phyloP scores from a whole-genome alignment of 2,329 filamentous ascomycete species.

The Fusarium sp. region DNA sequence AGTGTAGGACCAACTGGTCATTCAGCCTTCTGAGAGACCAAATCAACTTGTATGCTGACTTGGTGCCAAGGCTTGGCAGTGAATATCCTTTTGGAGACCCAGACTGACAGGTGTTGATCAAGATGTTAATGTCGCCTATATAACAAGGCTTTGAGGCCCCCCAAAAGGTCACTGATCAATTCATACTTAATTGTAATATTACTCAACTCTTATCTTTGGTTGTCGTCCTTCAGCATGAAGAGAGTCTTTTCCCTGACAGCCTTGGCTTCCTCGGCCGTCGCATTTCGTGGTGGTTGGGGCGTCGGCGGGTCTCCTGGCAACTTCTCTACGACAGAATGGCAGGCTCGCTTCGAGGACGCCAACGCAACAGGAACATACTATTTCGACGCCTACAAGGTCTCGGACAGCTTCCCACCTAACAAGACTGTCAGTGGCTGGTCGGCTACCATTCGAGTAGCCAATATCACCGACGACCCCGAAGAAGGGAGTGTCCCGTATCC shows the following conservation, averaged over 20 bases:
- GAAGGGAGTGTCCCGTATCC: constrained; percentile 1
- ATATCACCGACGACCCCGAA: constrained; percentile 20
- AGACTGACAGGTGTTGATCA: not conserved
- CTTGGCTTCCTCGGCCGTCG: not conserved
- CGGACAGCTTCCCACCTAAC: constrained; percentile 11
- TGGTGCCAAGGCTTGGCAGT: not conserved
- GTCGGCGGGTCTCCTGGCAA: not conserved
- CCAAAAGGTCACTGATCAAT: not conserved
- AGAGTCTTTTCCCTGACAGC: not conserved
- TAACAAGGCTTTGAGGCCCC: not conserved
- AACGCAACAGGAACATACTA: constrained; percentile 16
- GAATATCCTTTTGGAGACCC: not conserved
- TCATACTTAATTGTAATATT: not conserved
- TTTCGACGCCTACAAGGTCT: constrained; percentile 21
- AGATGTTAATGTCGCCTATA: not conserved
- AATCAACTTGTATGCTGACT: not conserved
- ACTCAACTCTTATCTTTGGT: not conserved
- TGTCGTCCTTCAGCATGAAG: not conserved
- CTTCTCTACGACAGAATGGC: constrained; percentile 13
- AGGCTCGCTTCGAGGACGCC: constrained; percentile 13
- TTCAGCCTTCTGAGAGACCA: not conserved
- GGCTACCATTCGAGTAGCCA: constrained; percentile 24
- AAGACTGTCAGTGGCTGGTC: constrained; percentile 8
- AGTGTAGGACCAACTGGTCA: not conserved
- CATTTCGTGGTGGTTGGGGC: not conserved